Conservation (phyloP, 2,329 filamentous ascomycete genomes). For the Cercospora brassicicola region DNA sequence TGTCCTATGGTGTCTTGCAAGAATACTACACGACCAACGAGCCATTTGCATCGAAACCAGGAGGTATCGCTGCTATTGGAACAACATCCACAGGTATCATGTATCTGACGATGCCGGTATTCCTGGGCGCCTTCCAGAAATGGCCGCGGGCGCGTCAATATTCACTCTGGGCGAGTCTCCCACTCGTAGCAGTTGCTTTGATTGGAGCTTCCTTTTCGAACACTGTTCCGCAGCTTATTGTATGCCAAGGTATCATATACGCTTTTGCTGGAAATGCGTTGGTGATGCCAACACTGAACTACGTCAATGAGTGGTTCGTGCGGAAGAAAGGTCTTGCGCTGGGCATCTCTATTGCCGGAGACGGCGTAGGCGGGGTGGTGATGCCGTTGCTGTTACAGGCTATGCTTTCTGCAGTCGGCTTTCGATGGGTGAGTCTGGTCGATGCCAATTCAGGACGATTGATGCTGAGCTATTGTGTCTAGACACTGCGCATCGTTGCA, state of each 20-base stretch:
- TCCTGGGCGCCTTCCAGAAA: constrained; percentile 42
- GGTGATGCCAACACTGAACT: constrained; percentile 23
- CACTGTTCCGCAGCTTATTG: constrained; percentile 41
- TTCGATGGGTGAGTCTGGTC: constrained; percentile 25
- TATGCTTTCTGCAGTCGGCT: constrained; percentile 46
- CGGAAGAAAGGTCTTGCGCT: constrained; percentile 51
- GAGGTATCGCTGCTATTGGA: constrained; percentile 48
- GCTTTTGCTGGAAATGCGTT: constrained; percentile 31
- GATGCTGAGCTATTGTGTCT: not conserved
- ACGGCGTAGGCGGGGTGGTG: constrained; percentile 49
- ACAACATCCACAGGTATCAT: constrained; percentile 45
- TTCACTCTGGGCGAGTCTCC: constrained; percentile 40
- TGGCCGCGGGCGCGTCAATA: constrained; percentile 34
- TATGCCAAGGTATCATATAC: constrained; percentile 45
- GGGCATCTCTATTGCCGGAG: constrained; percentile 48
- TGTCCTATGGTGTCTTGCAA: constrained; percentile 37
- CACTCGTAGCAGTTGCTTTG: constrained; percentile 40
- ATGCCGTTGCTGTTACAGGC: constrained; percentile 50
- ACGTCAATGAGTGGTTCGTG: constrained; percentile 26
- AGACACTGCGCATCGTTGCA: constrained; percentile 23
- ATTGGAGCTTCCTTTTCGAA: constrained; percentile 42
- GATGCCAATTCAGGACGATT: too few species aligned
- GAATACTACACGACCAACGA: constrained; percentile 33
- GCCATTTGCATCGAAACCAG: constrained; percentile 22
- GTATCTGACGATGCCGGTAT: constrained; percentile 49